Percentiles rank a stretch among this genome's conserved stretches.
Evolutionary conservation across 192 early-diverging fungal species (phyloP).

Genomic region (Coemansia sp.): DNA sequence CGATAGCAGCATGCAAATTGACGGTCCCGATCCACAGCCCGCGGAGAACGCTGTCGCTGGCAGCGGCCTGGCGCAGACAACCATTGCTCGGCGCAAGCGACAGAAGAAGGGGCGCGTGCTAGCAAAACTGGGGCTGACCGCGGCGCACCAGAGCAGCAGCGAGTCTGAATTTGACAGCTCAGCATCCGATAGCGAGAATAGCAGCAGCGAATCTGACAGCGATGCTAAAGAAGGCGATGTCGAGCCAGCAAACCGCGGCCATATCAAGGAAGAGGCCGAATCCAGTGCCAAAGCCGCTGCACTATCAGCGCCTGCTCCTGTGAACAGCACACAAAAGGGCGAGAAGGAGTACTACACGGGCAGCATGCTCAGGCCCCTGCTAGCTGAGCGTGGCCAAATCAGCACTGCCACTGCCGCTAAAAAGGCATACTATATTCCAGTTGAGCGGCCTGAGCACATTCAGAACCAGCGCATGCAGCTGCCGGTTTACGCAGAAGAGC

Average conservation of each 20-base stretch:
- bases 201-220: slow-evolving; percentile 5
- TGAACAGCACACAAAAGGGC: not conserved
- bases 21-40: not conserved
- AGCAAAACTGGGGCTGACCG: slow-evolving; percentile 27
- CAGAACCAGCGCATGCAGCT: slow-evolving; percentile 73
- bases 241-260: slow-evolving; percentile 6
- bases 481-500: slow-evolving; percentile 92
- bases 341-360: slow-evolving; percentile 27
- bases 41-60: slow-evolving; percentile 29
- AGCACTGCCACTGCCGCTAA: not conserved
- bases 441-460: slow-evolving; percentile 70
- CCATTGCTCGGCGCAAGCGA: slow-evolving; percentile 50
- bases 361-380: slow-evolving; percentile 38
- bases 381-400: slow-evolving; percentile 12
- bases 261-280: not conserved
- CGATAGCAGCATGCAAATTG: no score
- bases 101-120: slow-evolving; percentile 53
- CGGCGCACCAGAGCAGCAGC: slow-evolving; percentile 3
- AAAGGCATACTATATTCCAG: slow-evolving; percentile 65
- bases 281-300: not conserved
- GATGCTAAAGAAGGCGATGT: slow-evolving; percentile 10
- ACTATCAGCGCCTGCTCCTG: not conserved
- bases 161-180: slow-evolving; percentile 75
- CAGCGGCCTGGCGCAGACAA: slow-evolving; percentile 28
- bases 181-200: slow-evolving; percentile 45